phyloP scores from a whole-genome alignment of 2,329 filamentous ascomycete genomes.

The Nothomitra cinnamomea region DNA sequence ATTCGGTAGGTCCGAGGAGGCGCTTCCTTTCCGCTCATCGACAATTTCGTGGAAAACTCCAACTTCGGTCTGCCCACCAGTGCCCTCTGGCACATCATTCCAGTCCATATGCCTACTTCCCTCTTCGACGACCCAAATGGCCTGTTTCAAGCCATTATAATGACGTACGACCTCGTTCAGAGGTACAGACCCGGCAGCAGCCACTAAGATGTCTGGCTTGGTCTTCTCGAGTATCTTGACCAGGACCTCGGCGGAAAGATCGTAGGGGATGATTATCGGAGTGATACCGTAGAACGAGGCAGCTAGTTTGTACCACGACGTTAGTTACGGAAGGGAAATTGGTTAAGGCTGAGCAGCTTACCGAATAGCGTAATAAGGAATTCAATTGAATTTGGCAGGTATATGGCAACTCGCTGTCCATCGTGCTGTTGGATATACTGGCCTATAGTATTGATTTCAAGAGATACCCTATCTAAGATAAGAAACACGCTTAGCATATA shows the following conservation, averaged over 20 bases:
- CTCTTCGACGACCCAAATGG: constrained; percentile 86
- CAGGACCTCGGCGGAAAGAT: constrained; percentile 51
- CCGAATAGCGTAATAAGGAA: constrained; percentile 64
- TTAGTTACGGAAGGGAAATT: not conserved
- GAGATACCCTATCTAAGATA: constrained; percentile 52
- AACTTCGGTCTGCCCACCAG: constrained; percentile 58
- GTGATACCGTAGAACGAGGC: constrained; percentile 80
- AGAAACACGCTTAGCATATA: not conserved
- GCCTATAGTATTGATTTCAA: constrained; percentile 78
- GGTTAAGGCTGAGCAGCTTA: constrained; percentile 18
- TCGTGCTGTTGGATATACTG: constrained; percentile 53
- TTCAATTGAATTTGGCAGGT: constrained; percentile 86
- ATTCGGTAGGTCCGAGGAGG: constrained; percentile 46
- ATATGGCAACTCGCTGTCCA: constrained; percentile 63
- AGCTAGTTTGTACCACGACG: constrained; percentile 28
- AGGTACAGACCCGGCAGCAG: constrained; percentile 72
- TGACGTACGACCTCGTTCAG: constrained; percentile 53
- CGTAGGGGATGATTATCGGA: constrained; percentile 71
- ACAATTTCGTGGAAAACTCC: constrained; percentile 89
- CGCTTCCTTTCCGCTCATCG: constrained; percentile 44
- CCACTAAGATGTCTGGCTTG: constrained; percentile 65
- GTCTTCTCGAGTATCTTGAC: constrained; percentile 55
- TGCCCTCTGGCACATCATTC: constrained; percentile 70
- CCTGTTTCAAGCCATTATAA: constrained; percentile 54
- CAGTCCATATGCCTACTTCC: constrained; percentile 89